Conservation (phyloP, 768 basidiomycete species). For the Termitomyces bulborhizus region DNA sequence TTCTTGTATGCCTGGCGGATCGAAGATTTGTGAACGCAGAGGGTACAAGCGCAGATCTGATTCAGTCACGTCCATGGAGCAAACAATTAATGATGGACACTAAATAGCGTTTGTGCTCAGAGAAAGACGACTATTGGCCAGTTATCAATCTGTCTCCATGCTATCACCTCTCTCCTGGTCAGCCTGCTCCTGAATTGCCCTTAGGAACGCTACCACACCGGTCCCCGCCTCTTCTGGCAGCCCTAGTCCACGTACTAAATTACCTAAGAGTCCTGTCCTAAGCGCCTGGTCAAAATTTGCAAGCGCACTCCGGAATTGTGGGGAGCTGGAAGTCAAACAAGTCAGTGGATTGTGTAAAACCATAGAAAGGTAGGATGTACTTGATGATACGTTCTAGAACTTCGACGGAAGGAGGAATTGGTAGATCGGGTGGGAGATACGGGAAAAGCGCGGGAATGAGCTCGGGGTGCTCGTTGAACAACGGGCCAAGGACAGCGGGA, state of each 20-base stretch:
- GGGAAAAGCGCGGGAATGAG: conserved; percentile 70
- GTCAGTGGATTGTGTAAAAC: neutral
- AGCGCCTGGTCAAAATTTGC: conserved; percentile 80
- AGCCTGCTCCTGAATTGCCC: conserved; percentile 74
- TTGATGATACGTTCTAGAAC: conserved; percentile 69
- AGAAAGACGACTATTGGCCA: neutral
- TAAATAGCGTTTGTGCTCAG: neutral
- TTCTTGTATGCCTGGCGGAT: no score
- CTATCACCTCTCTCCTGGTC: conserved; percentile 36
- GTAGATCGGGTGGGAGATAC: conserved; percentile 75
- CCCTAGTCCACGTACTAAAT: conserved; percentile 71
- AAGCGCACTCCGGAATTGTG: conserved; percentile 79
- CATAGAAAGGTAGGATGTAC: conserved; percentile 17
- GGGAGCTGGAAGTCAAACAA: conserved; percentile 36
- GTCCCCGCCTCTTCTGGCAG: conserved; percentile 81
- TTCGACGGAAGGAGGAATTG: conserved; percentile 60
- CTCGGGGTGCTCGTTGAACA: conserved; percentile 66
- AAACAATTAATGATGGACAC: neutral
- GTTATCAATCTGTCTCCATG: conserved; percentile 74
- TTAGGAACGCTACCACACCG: conserved; percentile 72
- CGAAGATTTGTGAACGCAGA: no score
- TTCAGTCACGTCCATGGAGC: neutral
- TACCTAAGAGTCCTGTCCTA: conserved; percentile 70
- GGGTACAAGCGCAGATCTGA: neutral
- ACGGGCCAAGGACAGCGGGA: conserved; percentile 60